These are phyloP conservation scores for Ramalina intermedia DNA, from an alignment of 495 filamentous ascomycete species.

Conservation along the genomic window DNA sequence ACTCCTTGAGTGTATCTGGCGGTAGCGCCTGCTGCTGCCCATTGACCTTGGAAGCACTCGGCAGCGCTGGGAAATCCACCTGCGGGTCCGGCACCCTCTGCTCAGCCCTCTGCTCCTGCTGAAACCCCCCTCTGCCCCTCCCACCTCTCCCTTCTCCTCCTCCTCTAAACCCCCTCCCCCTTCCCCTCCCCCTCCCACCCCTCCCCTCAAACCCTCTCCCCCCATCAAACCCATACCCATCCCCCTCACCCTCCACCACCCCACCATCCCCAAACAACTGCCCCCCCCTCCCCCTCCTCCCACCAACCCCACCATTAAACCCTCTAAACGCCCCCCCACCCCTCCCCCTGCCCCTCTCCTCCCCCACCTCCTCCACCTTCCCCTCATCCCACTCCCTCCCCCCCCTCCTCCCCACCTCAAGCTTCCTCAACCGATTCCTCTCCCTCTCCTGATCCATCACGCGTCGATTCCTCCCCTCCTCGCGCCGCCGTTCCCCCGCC, in stretches of 20 bases:
- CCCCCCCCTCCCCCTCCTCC: neutral
- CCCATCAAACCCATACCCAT: neutral
- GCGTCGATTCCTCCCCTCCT: slow-evolving; percentile 40
- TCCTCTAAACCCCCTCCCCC: slow-evolving; percentile 5
- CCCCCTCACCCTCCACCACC: neutral
- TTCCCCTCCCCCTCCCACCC: slow-evolving; percentile 4
- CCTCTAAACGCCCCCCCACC: slow-evolving; percentile 35
- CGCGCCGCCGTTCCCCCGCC: slow-evolving; percentile 35
- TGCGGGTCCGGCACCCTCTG: slow-evolving; percentile 6
- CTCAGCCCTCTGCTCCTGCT: slow-evolving; percentile 8
- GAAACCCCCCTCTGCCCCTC: slow-evolving; percentile 10
- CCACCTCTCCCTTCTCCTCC: slow-evolving; percentile 9
- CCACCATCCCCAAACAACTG: neutral
- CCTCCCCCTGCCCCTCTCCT: slow-evolving; percentile 23
- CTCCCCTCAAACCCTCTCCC: neutral
- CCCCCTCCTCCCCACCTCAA: slow-evolving; percentile 36
- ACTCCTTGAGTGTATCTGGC: slow-evolving; percentile 13
- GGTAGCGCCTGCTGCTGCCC: slow-evolving; percentile 2
- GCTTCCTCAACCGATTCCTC: slow-evolving; percentile 54
- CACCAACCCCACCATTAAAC: slow-evolving; percentile 42
- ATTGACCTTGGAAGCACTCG: slow-evolving; percentile 18
- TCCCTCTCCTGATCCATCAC: slow-evolving; percentile 59
- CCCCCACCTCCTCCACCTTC: slow-evolving; percentile 51
- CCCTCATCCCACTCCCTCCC: slow-evolving; percentile 66
- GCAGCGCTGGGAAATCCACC: slow-evolving; percentile 29